Percentiles rank a stretch among this genome's conserved stretches.
These are phyloP conservation scores for Camelina sativa DNA, from an alignment of 345 rosid species.

Conservation along the genomic window DNA sequence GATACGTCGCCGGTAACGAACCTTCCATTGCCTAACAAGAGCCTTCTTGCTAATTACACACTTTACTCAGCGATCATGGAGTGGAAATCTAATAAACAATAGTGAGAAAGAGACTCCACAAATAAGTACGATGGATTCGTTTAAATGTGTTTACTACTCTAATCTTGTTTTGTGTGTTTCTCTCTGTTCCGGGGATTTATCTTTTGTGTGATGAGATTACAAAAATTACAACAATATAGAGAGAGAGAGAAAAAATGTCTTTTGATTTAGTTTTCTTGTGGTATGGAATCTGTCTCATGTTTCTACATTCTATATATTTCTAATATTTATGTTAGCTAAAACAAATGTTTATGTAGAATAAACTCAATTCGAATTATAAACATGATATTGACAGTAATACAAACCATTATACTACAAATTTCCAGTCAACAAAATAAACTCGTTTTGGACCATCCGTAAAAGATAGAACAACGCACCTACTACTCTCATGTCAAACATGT, in stretches of 20 bases:
- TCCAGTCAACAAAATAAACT: no score
- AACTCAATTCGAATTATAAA: no score
- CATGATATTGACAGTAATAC: no score
- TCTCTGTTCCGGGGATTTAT: constrained; percentile 18
- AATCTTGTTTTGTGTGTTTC: constrained; percentile 1
- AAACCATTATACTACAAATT: no score
- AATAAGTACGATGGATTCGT: constrained; percentile 1
- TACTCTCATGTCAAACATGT: constrained; percentile 8
- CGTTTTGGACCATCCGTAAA: no score
- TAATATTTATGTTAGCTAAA: no score
- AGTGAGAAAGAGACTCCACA: constrained; percentile 5
- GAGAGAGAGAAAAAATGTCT: not conserved
- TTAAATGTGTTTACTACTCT: constrained; percentile 24
- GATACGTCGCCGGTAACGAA: constrained; percentile 76
- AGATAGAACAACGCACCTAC: constrained; percentile 5
- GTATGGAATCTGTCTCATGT: not conserved
- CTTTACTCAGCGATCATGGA: constrained; percentile 73
- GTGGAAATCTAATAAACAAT: constrained; percentile 65
- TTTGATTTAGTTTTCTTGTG: not conserved
- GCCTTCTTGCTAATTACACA: constrained; percentile 72
- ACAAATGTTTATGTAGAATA: no score
- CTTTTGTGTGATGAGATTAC: constrained; percentile 36
- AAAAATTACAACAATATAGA: constrained; percentile 22
- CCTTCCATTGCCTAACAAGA: constrained; percentile 59
- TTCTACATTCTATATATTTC: no score